phyloP scores from a whole-genome alignment of 768 basidiomycete genomes.

The Gymnopilus junonius region DNA sequence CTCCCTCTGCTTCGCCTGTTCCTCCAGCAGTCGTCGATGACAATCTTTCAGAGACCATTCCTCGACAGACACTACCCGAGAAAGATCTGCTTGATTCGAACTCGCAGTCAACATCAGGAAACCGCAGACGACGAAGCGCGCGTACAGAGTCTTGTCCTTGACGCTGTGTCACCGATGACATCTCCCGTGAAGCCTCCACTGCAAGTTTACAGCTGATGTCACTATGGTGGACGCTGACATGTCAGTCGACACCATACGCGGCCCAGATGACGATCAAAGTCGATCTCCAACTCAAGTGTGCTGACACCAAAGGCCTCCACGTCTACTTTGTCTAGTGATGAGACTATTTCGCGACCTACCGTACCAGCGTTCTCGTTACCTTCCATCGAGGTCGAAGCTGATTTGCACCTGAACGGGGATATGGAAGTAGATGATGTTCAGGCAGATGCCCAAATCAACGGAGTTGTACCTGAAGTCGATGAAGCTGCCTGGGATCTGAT shows the following conservation, averaged over 20 bases:
- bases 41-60: neutral
- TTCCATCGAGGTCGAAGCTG: neutral
- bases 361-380: neutral
- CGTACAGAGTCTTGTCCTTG: slow-evolving; percentile 9
- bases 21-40: neutral
- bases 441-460: too few species aligned
- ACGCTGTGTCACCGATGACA: neutral
- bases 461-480: too few species aligned
- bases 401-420: neutral
- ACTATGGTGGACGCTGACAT: neutral
- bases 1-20: neutral
- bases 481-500: neutral
- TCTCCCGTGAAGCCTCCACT: neutral
- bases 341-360: neutral
- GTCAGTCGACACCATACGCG: neutral
- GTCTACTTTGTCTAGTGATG: neutral
- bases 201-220: neutral
- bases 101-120: slow-evolving; percentile 11
- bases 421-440: neutral
- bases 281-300: neutral
- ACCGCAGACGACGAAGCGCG: slow-evolving; percentile 11
- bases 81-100: neutral
- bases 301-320: neutral
- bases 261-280: neutral
- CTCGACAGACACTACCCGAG: neutral